Conservation (phyloP, 1,284 basidiomycete species). For the Ustanciosporium gigantosporum region DNA sequence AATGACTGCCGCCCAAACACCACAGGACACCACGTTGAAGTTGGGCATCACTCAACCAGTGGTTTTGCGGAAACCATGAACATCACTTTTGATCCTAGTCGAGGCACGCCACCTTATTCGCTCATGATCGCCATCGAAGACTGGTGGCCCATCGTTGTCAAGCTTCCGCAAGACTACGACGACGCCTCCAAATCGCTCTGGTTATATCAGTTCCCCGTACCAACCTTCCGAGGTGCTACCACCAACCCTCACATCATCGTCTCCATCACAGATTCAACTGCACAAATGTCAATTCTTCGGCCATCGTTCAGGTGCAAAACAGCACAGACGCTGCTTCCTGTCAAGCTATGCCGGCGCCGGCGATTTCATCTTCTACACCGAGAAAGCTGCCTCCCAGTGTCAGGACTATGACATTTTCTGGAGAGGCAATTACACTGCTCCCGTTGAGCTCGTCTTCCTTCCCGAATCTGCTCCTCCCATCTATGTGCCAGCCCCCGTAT, state of each 20-base stretch:
- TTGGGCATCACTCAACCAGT: slow-evolving; percentile 30
- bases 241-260: slow-evolving; percentile 39
- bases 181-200: slow-evolving; percentile 30
- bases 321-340: slow-evolving; percentile 11
- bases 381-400: slow-evolving; percentile 20
- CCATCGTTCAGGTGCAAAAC: slow-evolving; percentile 15
- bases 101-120: slow-evolving; percentile 41
- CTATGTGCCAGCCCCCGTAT: slow-evolving; percentile 10
- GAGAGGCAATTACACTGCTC: slow-evolving; percentile 19
- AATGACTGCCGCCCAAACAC: background rate
- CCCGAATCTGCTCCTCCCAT: slow-evolving; percentile 34
- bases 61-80: slow-evolving; percentile 43
- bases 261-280: slow-evolving; percentile 43
- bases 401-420: slow-evolving; percentile 23
- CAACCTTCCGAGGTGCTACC: slow-evolving; percentile 19
- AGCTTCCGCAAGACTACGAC: slow-evolving; percentile 32
- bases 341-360: slow-evolving; percentile 1
- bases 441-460: slow-evolving; percentile 30
- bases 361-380: slow-evolving; percentile 31
- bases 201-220: slow-evolving; percentile 42
- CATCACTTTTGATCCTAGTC: slow-evolving; percentile 45
- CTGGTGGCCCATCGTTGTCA: slow-evolving; percentile 35
- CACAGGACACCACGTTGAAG: slow-evolving; percentile 3
- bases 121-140: slow-evolving; percentile 43
- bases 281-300: slow-evolving; percentile 42